phyloP scores from a whole-genome alignment of 2,329 filamentous ascomycete genomes.

The Fusarium secorum region DNA sequence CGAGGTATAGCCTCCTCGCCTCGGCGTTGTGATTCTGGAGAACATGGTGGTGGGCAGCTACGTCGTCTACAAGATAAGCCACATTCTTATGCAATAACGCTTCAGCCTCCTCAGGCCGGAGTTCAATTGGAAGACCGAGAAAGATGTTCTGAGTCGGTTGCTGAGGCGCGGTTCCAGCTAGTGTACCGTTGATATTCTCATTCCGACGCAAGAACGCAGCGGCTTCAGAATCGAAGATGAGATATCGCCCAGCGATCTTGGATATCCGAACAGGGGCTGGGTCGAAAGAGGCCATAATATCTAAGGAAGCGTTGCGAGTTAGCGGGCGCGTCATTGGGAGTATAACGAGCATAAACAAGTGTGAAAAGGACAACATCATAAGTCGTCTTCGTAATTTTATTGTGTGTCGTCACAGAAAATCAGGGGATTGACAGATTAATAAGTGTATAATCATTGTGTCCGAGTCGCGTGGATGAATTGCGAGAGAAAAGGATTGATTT shows the following conservation, averaged over 20 bases:
- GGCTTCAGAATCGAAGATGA: constrained; percentile 86
- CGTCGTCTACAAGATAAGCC: constrained; percentile 84
- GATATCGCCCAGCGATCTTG: constrained; percentile 79
- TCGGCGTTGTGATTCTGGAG: constrained; percentile 65
- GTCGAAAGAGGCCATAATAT: constrained; percentile 35
- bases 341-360: constrained; percentile 8
- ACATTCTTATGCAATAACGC: constrained; percentile 79
- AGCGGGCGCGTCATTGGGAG: constrained; percentile 22
- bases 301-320: constrained; percentile 24
- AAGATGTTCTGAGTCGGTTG: constrained; percentile 96
- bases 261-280: constrained; percentile 75
- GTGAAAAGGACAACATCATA: constrained; percentile 45
- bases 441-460: constrained; percentile 58
- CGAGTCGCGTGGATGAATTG: constrained; percentile 4
- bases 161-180: constrained; percentile 89
- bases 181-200: constrained; percentile 84
- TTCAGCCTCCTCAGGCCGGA: constrained; percentile 89
- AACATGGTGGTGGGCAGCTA: constrained; percentile 70
- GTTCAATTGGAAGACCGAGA: constrained; percentile 83
- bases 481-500: background rate
- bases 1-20: constrained; percentile 70
- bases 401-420: constrained; percentile 55
- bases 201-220: constrained; percentile 79
- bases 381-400: constrained; percentile 56
- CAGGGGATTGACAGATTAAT: constrained; percentile 70